Conservation (phyloP, 768 basidiomycete genomes). For the Royoungia palumana region DNA sequence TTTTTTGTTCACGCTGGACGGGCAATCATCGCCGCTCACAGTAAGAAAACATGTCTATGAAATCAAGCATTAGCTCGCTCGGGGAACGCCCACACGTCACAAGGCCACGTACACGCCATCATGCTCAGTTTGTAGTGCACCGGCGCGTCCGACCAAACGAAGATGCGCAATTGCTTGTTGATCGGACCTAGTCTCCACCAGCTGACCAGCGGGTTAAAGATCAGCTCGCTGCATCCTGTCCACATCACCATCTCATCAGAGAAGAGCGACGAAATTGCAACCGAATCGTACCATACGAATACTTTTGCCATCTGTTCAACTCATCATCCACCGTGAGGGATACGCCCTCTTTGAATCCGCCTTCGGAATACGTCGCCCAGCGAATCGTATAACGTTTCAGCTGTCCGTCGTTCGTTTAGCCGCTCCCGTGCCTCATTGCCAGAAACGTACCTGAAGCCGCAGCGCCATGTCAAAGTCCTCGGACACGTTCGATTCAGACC, state of each 20-base stretch:
- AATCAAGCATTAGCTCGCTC: slow-evolving; percentile 4
- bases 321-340: slow-evolving; percentile 89
- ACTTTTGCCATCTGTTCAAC: slow-evolving; percentile 93
- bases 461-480: slow-evolving; percentile 72
- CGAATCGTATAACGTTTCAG: slow-evolving; percentile 31
- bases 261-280: slow-evolving; percentile 33
- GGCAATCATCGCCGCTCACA: slow-evolving; percentile 32
- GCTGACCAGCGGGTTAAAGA: slow-evolving; percentile 77
- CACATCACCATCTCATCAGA: background rate
- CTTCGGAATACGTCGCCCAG: slow-evolving; percentile 83
- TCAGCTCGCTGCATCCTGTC: slow-evolving; percentile 46
- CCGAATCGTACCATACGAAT: slow-evolving; percentile 58
- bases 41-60: slow-evolving; percentile 48
- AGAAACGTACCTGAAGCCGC: slow-evolving; percentile 42
- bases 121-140: slow-evolving; percentile 77
- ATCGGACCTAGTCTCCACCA: slow-evolving; percentile 84
- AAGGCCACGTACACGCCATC: slow-evolving; percentile 43
- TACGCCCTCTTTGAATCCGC: slow-evolving; percentile 94
- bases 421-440: background rate
- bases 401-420: slow-evolving; percentile 23
- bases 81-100: background rate
- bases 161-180: slow-evolving; percentile 72
- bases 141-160: slow-evolving; percentile 76
- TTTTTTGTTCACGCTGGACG: background rate
- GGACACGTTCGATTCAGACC: slow-evolving; percentile 65